Conservation (phyloP, 148 eudicot species). For the Suaeda aralocaspica region DNA sequence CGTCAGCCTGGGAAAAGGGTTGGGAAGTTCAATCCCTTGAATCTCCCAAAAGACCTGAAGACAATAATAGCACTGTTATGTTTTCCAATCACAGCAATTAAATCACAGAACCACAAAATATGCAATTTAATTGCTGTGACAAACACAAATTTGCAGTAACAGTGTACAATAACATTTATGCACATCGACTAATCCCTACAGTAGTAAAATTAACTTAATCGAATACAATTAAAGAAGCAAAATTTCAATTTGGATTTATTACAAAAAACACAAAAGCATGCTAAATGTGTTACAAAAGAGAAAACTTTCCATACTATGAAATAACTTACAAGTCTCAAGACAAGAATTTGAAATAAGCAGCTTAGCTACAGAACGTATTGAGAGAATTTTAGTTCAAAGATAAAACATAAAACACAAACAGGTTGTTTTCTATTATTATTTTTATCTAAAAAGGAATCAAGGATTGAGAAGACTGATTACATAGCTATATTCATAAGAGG, state of each 20-base stretch:
- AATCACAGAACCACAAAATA: too few relatives aligned
- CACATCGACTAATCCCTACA: not conserved
- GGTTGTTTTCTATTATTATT: too few relatives aligned
- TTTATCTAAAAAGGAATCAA: too few relatives aligned
- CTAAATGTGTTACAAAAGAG: not conserved
- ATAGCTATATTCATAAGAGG: not conserved
- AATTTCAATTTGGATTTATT: not conserved
- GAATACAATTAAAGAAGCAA: not conserved
- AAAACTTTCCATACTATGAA: not conserved
- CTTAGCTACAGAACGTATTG: not conserved
- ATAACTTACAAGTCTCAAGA: not conserved
- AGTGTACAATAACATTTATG: not conserved
- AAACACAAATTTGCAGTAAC: not conserved
- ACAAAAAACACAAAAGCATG: not conserved
- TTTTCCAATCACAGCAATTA: conserved; percentile 1
- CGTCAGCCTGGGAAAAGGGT: conserved; percentile 92
- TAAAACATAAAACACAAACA: too few relatives aligned
- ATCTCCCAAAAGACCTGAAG: conserved; percentile 91
- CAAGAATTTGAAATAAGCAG: not conserved
- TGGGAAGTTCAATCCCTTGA: conserved; percentile 77
- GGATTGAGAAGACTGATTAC: too few relatives aligned
- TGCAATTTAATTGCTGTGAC: not conserved
- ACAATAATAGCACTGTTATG: conserved; percentile 7
- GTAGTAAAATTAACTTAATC: not conserved
- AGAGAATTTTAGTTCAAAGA: not conserved